Evolutionary conservation across 495 filamentous ascomycete genomes (phyloP), one percentile per base, ranked within the genome.

Genomic region (Xylaria cubensis): DNA sequence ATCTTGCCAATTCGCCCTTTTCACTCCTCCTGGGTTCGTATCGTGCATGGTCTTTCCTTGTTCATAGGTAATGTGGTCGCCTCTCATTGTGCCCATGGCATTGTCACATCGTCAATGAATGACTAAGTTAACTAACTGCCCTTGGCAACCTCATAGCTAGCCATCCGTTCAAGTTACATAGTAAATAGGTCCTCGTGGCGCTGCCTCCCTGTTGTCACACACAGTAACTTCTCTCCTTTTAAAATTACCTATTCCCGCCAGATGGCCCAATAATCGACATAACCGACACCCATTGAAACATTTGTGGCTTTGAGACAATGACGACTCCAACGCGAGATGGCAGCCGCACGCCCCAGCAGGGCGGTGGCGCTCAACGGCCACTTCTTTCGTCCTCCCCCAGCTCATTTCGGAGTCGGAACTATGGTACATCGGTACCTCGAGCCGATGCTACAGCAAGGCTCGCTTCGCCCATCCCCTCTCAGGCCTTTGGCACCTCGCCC

Each of bases 401-500:
- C 61, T 87, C 86, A 3, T 72, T 77, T 63, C 82, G 83, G 69
- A 78, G 82, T 62, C 81, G 82, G 0, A 79, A 77, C 7, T 82
- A 80, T 41, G 80, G 76, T 32, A 79, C 79, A 41, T 85, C 87
- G n/a, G 79, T 85, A 17, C 84, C 83, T 69, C 86, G 92, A 81
- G 89, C 89, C 50, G 86, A 89, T 59, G 90, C 91, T 6, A 94
- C 88, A 67, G 92, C 92, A 42, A 88, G 92, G 70, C 84, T 95
- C 26, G 91, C 90, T 32, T 92, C 92, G 2, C 92, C 92, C 5
- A 81, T 92, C 8, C 87, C 88, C 39, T 89, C 90, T 46, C 82
- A 85, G 9, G 82, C 77, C 42, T 79, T 81, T 65, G 83, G 83
- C 62, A 85, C 84, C 29, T 86, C 88, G 24, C 80, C 85, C 36